Percentiles rank a stretch among this genome's conserved stretches.
Evolutionary conservation across 2,329 filamentous ascomycete species (phyloP).

Genomic region (Colletotrichum sp.): DNA sequence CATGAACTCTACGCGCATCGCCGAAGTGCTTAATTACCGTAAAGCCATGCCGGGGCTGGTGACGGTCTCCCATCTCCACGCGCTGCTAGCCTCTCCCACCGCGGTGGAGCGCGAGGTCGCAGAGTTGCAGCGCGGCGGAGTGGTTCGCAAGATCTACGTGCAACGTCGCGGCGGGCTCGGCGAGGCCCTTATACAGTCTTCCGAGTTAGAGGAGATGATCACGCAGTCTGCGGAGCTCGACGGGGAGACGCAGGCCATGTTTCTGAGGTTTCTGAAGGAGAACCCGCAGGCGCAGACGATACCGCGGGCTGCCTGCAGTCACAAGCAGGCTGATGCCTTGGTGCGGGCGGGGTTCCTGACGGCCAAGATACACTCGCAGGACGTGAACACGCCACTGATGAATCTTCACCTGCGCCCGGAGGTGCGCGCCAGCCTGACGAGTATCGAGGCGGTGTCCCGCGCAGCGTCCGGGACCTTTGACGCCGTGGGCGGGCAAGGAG

Average conservation of each 20-base stretch:
- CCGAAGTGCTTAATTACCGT: conserved; percentile 68
- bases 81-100: conserved; percentile 62
- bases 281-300: conserved; percentile 49
- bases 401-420: conserved; percentile 54
- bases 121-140: conserved; percentile 60
- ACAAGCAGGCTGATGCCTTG: conserved; percentile 57
- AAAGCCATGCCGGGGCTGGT: conserved; percentile 65
- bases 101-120: conserved; percentile 70
- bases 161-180: conserved; percentile 63
- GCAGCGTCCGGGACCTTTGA: conserved; percentile 71
- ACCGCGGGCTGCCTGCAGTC: conserved; percentile 4
- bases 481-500: conserved; percentile 72
- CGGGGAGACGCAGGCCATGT: conserved; percentile 51
- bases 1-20: conserved; percentile 66
- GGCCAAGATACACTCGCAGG: conserved; percentile 28
- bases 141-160: conserved; percentile 66
- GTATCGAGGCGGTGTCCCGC: conserved; percentile 65
- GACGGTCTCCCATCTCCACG: conserved; percentile 68
- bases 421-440: conserved; percentile 59
- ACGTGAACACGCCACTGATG: conserved; percentile 29
- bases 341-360: conserved; percentile 73
- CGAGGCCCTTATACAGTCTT: conserved; percentile 66
- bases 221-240: conserved; percentile 21
- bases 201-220: conserved; percentile 50
- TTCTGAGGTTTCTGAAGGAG: conserved; percentile 53